Percentiles rank a stretch among this genome's conserved stretches.
These are phyloP conservation scores for Hippophae gyantsensis DNA, from an alignment of 306 rosid genomes.

Conservation along the genomic window DNA sequence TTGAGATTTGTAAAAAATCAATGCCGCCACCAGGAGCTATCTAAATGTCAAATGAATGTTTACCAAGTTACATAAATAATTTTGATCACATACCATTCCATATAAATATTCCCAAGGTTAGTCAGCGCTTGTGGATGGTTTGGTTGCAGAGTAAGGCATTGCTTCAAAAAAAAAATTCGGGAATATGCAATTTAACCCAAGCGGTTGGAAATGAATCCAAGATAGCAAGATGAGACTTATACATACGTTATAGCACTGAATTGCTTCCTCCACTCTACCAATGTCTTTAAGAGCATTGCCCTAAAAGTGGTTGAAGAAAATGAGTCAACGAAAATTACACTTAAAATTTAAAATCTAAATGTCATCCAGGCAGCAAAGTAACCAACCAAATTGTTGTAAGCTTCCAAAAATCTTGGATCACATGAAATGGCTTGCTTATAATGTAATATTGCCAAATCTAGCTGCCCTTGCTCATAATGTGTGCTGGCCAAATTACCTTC, in stretches of 20 bases:
- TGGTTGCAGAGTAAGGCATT: slow-evolving; percentile 83
- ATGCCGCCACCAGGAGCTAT: too few species aligned
- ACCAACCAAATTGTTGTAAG: slow-evolving; percentile 86
- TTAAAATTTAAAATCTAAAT: background rate
- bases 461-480: slow-evolving; percentile 79
- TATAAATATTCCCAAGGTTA: slow-evolving; percentile 86
- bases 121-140: slow-evolving; percentile 93
- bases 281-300: slow-evolving; percentile 88
- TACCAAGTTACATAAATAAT: background rate
- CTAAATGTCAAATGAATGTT: background rate
- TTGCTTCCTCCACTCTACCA: slow-evolving; percentile 85
- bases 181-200: background rate
- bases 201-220: background rate
- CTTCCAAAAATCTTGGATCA: slow-evolving; percentile 91
- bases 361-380: background rate
- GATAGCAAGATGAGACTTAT: slow-evolving; percentile 5
- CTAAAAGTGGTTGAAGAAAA: slow-evolving; percentile 16
- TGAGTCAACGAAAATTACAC: background rate
- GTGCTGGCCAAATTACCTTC: slow-evolving; percentile 87
- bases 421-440: slow-evolving; percentile 79
- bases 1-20: background rate
- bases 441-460: slow-evolving; percentile 84
- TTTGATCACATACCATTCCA: slow-evolving; percentile 61
- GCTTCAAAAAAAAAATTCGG: slow-evolving; percentile 36
- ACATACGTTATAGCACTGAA: slow-evolving; percentile 77